A percentile compares a stretch with the other conserved stretches of the same genome.
Conservation (phyloP, 768 basidiomycete species). For the Lactarius hatsudake region DNA sequence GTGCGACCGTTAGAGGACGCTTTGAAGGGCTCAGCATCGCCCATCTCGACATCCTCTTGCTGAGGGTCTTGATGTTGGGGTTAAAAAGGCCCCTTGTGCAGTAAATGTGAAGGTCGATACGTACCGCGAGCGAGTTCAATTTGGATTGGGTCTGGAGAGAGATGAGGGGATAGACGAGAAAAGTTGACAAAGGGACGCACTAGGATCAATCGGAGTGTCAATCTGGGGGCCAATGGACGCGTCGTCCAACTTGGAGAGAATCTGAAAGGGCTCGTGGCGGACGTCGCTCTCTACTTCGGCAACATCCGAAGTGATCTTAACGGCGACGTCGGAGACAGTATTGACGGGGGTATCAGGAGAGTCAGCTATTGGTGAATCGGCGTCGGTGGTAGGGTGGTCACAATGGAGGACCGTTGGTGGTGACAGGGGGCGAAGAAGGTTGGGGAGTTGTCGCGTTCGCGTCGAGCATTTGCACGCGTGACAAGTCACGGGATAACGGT, state of each 20-base stretch:
- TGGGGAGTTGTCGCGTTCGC: constrained; percentile 36
- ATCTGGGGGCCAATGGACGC: constrained; percentile 46
- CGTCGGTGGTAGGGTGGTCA: constrained; percentile 15
- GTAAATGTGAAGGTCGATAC: constrained; percentile 47
- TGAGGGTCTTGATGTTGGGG: constrained; percentile 2
- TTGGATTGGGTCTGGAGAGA: constrained; percentile 42
- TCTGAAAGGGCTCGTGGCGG: constrained; percentile 54
- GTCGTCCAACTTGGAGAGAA: constrained; percentile 43
- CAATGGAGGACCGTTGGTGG: constrained; percentile 26
- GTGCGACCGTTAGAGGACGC: constrained; percentile 26
- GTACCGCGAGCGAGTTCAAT: constrained; percentile 47
- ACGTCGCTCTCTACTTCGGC: constrained; percentile 66
- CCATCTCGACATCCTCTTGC: constrained; percentile 29
- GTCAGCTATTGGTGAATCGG: constrained; percentile 38
- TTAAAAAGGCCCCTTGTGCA: constrained; percentile 40
- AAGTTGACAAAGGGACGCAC: constrained; percentile 38
- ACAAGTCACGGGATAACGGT: constrained; percentile 57
- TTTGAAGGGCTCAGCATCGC: constrained; percentile 30
- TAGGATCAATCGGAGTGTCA: constrained; percentile 47
- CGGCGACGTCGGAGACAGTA: constrained; percentile 45
- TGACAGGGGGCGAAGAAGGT: constrained; percentile 28
- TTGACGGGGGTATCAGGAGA: constrained; percentile 64
- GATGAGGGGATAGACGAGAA: constrained; percentile 13
- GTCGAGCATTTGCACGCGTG: constrained; percentile 69
- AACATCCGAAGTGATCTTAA: constrained; percentile 62